phyloP scores from a whole-genome alignment of 768 basidiomycete genomes.

The Agaricus blazei region DNA sequence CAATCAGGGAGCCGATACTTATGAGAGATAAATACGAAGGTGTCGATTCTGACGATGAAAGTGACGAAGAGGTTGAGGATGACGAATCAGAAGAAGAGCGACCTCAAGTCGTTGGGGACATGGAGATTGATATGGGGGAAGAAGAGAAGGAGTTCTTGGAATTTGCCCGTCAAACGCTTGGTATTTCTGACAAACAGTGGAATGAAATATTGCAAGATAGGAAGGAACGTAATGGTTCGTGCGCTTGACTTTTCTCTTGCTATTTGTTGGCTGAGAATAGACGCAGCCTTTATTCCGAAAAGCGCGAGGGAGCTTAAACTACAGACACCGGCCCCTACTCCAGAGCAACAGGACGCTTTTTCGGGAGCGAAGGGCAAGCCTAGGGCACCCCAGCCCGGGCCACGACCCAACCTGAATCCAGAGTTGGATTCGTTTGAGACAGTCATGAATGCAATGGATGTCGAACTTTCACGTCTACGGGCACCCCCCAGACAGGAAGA shows the following conservation, averaged over 20 bases:
- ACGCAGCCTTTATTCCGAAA: slow-evolving; percentile 55
- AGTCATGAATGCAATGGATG: slow-evolving; percentile 95
- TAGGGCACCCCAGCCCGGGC: slow-evolving; percentile 22
- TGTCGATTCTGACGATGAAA: slow-evolving; percentile 86
- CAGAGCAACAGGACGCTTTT: neutral
- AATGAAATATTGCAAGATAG: slow-evolving; percentile 78
- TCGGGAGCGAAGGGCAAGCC: neutral
- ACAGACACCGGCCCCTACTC: slow-evolving; percentile 1
- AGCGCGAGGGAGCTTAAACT: slow-evolving; percentile 22
- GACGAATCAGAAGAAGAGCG: slow-evolving; percentile 71
- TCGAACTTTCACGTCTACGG: slow-evolving; percentile 51
- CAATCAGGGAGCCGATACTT: slow-evolving; percentile 74
- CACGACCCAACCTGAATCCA: slow-evolving; percentile 48
- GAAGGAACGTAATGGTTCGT: slow-evolving; percentile 73
- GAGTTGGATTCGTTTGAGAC: slow-evolving; percentile 90
- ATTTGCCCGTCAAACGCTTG: slow-evolving; percentile 89
- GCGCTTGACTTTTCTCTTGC: slow-evolving; percentile 9
- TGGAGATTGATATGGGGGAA: slow-evolving; percentile 88
- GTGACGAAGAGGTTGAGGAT: slow-evolving; percentile 57
- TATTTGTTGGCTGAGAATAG: neutral
- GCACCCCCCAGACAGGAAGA: slow-evolving; percentile 24
- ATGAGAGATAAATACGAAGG: slow-evolving; percentile 86
- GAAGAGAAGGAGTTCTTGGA: slow-evolving; percentile 94
- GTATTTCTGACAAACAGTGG: slow-evolving; percentile 89
- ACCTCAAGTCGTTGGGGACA: slow-evolving; percentile 79